Conservation (phyloP, 371 early-diverging fungal genomes). For the Mortierella sp. region DNA sequence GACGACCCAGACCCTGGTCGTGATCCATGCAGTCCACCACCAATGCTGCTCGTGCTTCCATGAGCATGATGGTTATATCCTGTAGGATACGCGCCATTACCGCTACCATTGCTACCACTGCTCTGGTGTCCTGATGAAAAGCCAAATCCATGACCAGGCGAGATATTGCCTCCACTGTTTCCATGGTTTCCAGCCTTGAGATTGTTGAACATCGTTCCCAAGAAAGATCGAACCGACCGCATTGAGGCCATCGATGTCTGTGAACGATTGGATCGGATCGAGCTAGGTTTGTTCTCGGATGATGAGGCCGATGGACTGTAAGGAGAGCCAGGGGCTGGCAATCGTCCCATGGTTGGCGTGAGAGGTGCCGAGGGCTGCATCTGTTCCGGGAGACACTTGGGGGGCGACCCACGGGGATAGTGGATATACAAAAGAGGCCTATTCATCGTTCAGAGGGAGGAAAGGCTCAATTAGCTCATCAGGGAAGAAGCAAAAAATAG, state of each 20-base stretch:
- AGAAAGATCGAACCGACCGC: slow-evolving; percentile 49
- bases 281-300: slow-evolving; percentile 36
- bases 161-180: slow-evolving; percentile 18
- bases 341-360: slow-evolving; percentile 31
- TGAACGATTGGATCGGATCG: slow-evolving; percentile 37
- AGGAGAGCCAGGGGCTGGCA: slow-evolving; percentile 15
- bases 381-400: slow-evolving; percentile 48
- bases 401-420: slow-evolving; percentile 44
- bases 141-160: slow-evolving; percentile 16
- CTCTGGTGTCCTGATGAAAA: slow-evolving; percentile 1
- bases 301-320: slow-evolving; percentile 22
- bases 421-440: slow-evolving; percentile 51
- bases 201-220: slow-evolving; percentile 53
- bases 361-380: slow-evolving; percentile 39
- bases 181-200: slow-evolving; percentile 26
- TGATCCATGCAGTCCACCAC: slow-evolving; percentile 33
- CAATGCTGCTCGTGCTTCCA: slow-evolving; percentile 46
- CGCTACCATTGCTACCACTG: background rate
- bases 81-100: slow-evolving; percentile 22
- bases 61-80: slow-evolving; percentile 47
- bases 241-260: slow-evolving; percentile 43
- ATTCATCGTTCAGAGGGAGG: background rate
- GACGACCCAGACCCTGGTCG: slow-evolving; percentile 50
- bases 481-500: background rate
- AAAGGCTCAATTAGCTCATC: background rate